Evolutionary conservation across 2,329 filamentous ascomycete species (phyloP), one percentile per base, ranked within the genome.

Genomic region (Epichloe uncinata): DNA sequence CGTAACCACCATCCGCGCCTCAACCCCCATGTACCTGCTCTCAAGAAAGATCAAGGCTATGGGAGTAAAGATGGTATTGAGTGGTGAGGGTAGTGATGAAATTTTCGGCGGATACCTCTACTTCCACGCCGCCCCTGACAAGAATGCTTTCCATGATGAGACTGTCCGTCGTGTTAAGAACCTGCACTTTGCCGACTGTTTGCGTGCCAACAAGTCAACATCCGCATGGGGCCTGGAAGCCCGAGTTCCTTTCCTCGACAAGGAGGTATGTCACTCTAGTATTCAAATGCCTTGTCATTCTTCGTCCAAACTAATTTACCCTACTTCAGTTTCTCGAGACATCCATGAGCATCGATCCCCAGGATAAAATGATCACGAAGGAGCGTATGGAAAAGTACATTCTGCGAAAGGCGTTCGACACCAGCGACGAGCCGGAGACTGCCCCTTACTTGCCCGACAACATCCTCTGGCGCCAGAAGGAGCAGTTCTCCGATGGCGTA

Each of bases 21-120:
- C 91, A 11, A 98, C 93, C 11, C 93, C 93, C 57, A 98, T 98
- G 93, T 98, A 96, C 73, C 75, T 98, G 55, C 79, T 98, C 45
- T 93, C 88, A 54, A 84, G 94, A 66, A 98, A 98, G 77, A 98
- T 98, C 77, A 98, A 98, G 78, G 93, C 90, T 36, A 91, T 96
- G 83, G 93, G 93, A 56, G 87, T 98, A 64, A 98, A 98, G 81
- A 98, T 98, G 93, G 93, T 98, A 51, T 78, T 98, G 54, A 94
- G 86, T 62, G 93, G 93, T 54, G 93, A 98, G 72, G 93, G 93
- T 46, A 93, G 86, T 62, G 93, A 98, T 68, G 93, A 98, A 73
- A 96, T 96, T 66, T 97, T 97, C 60, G 93, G 93, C 55, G 93
- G 93, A 48, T 98, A 98, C 70, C 81, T 98, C 18, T 98, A 98